Evolutionary conservation across 345 rosid genomes (phyloP).

Genomic region (Camelina laxa): DNA sequence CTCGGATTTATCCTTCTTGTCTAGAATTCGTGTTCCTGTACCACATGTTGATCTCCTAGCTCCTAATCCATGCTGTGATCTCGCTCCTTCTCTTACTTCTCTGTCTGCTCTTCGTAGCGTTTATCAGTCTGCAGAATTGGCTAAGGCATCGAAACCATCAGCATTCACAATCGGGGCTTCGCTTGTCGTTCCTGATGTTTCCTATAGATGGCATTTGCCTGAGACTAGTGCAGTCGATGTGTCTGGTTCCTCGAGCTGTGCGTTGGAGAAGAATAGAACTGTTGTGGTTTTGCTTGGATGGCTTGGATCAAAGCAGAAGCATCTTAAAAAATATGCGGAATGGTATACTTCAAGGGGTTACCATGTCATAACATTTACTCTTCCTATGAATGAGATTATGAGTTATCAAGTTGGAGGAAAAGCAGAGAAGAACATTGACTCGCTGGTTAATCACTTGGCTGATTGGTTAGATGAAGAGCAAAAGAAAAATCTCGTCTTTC

Average conservation of each 20-base stretch:
- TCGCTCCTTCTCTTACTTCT: conserved; percentile 50
- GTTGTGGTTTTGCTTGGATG: conserved; percentile 96
- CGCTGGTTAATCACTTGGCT: conserved; percentile 82
- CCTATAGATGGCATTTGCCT: conserved; percentile 95
- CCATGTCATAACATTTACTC: conserved; percentile 91
- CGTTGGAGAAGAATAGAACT: conserved; percentile 67
- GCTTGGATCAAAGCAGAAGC: conserved; percentile 98
- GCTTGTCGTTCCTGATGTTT: conserved; percentile 56
- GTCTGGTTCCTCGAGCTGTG: conserved; percentile 60
- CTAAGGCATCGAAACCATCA: conserved; percentile 62
- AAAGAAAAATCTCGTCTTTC: conserved; percentile 84
- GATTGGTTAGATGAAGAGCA: conserved; percentile 94
- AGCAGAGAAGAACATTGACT: conserved; percentile 78
- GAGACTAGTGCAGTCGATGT: conserved; percentile 62
- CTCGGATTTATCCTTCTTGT: conserved; percentile 58
- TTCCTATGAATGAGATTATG: conserved; percentile 84
- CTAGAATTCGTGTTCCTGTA: conserved; percentile 60
- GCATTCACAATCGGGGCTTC: conserved; percentile 43
- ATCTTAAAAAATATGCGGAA: conserved; percentile 90
- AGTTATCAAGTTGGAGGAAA: conserved; percentile 93
- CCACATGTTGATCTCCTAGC: conserved; percentile 56
- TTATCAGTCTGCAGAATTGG: conserved; percentile 76
- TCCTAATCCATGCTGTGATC: conserved; percentile 42
- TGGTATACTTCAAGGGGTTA: conserved; percentile 93
- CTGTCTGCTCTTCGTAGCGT: conserved; percentile 55